Percentiles rank a stretch among this genome's conserved stretches.
phyloP scores from a whole-genome alignment of 768 basidiomycete genomes.

The Mycena epipterygia region DNA sequence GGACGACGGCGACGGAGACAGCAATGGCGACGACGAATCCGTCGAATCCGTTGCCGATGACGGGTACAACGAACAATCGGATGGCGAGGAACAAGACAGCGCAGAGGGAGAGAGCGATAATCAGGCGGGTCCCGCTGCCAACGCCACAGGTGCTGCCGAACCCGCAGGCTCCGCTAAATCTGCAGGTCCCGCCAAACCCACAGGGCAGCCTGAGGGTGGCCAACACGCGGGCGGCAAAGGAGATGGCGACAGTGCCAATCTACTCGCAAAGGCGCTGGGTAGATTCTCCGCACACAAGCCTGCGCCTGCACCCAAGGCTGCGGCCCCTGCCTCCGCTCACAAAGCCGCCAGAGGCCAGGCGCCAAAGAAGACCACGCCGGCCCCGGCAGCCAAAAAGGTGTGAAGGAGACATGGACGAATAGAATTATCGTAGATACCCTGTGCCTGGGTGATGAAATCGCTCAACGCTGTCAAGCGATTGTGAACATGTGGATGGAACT shows the following conservation, averaged over 20 bases:
- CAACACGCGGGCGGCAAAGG: not conserved
- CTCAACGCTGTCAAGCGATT: too few relatives aligned
- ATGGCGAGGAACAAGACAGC: not conserved
- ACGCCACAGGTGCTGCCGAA: too few relatives aligned
- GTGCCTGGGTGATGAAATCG: too few relatives aligned
- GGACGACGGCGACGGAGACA: not conserved
- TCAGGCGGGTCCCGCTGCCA: too few relatives aligned
- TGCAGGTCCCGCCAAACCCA: too few relatives aligned
- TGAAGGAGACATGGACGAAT: not conserved
- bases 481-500: too few relatives aligned
- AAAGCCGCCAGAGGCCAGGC: not conserved
- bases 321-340: not conserved
- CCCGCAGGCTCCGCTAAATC: too few relatives aligned
- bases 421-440: too few relatives aligned
- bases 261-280: not conserved
- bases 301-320: too few relatives aligned
- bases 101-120: not conserved
- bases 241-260: not conserved
- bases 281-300: not conserved
- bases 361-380: not conserved
- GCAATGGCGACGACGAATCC: not conserved
- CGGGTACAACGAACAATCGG: not conserved
- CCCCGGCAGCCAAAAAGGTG: not conserved
- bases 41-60: too few relatives aligned
- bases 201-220: too few relatives aligned